Conservation (phyloP, 2,329 filamentous ascomycete genomes). For the Clonostachys rhizophaga region DNA sequence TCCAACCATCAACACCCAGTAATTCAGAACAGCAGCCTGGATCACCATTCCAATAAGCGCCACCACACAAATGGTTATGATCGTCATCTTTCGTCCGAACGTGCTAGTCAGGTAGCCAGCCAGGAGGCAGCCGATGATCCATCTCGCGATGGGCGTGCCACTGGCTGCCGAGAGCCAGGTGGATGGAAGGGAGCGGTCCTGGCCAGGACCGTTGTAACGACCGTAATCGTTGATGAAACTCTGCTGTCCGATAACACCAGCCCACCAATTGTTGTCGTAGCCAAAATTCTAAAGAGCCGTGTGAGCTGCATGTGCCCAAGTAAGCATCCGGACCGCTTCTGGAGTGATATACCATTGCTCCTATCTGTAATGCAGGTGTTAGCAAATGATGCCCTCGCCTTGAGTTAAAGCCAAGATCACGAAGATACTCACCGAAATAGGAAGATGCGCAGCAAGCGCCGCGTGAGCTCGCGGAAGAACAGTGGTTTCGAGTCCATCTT, state of each 20-base stretch:
- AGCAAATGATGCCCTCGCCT: too few species aligned
- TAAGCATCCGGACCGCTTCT: too few species aligned
- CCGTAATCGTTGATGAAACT: conserved; percentile 5
- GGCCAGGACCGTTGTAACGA: background rate
- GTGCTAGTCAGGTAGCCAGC: conserved; percentile 3
- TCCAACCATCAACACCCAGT: conserved; percentile 5
- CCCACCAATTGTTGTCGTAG: conserved; percentile 8
- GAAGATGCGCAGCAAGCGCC: too few species aligned
- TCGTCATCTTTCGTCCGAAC: conserved; percentile 4
- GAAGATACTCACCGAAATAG: too few species aligned
- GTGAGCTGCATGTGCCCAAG: too few species aligned
- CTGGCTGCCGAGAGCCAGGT: conserved; percentile 4
- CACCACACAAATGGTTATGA: conserved; percentile 4
- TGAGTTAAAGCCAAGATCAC: too few species aligned
- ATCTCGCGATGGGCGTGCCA: conserved; percentile 3
- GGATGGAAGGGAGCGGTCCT: conserved; percentile 1
- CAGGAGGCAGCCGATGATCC: conserved; percentile 5
- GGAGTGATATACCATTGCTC: background rate
- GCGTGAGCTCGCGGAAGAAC: too few species aligned
- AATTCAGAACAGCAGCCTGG: conserved; percentile 1
- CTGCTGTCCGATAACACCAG: conserved; percentile 1
- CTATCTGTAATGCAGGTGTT: background rate
- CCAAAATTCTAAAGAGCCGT: conserved; percentile 2
- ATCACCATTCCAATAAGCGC: conserved; percentile 5
- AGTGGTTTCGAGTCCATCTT: too few species aligned